Evolutionary conservation across 106 monocot species (phyloP).

Genomic region (Acanthochlamys bracteata): DNA sequence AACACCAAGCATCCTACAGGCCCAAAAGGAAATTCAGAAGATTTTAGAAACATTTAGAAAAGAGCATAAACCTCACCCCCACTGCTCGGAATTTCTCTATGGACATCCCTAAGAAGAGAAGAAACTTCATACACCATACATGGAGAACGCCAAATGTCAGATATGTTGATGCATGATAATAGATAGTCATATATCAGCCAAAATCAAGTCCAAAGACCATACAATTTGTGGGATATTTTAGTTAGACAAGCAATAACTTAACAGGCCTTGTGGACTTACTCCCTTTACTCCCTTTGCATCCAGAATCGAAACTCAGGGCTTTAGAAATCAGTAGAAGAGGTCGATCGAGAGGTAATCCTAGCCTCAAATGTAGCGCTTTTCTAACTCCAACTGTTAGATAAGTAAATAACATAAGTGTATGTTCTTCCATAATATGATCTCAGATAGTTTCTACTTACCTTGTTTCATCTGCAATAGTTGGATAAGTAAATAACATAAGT

Average conservation of each 20-base stretch:
- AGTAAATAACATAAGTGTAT: background rate
- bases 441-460: no score
- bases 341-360: constrained; percentile 81
- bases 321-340: constrained; percentile 78
- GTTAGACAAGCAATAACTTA: constrained; percentile 11
- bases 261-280: constrained; percentile 26
- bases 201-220: no score
- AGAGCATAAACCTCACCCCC: constrained; percentile 49
- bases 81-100: constrained; percentile 69
- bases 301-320: constrained; percentile 44
- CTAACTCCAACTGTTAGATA: constrained; percentile 57
- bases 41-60: background rate
- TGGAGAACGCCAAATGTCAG: background rate
- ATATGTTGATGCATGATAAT: background rate
- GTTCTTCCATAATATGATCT: background rate
- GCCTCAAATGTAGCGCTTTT: constrained; percentile 69
- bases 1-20: background rate
- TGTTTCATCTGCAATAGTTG: no score
- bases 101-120: constrained; percentile 70
- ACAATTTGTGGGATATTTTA: background rate
- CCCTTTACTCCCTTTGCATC: constrained; percentile 1
- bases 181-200: no score
- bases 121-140: constrained; percentile 21
- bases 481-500: no score
- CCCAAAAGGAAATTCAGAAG: background rate